phyloP scores from a whole-genome alignment of 495 filamentous ascomycete species.

The Penicillium pulvis region DNA sequence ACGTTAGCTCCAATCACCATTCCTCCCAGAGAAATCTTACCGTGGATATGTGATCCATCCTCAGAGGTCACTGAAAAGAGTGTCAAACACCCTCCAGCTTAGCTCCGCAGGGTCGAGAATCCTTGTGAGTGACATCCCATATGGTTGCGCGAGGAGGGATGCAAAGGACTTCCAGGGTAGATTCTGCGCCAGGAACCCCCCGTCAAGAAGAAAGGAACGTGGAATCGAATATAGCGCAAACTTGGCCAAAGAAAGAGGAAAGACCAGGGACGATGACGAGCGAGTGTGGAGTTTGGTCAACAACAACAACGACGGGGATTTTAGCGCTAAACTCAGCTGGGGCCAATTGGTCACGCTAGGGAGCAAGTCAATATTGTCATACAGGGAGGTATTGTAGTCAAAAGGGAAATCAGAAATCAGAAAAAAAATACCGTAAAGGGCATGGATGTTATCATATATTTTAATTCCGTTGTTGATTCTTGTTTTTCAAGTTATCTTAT shows the following conservation, averaged over 20 bases:
- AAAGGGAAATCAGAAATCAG: too few relatives aligned
- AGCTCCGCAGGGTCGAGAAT: conserved; percentile 39
- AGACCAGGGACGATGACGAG: conserved; percentile 20
- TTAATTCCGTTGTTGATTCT: background rate
- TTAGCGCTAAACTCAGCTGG: conserved; percentile 25
- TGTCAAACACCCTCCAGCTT: conserved; percentile 42
- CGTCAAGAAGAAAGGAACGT: conserved; percentile 1
- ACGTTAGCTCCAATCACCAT: conserved; percentile 9
- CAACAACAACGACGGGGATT: conserved; percentile 29
- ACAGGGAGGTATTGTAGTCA: background rate
- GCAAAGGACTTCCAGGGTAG: background rate
- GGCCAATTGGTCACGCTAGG: conserved; percentile 27
- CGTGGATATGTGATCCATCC: conserved; percentile 53
- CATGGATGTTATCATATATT: background rate
- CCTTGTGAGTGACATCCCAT: conserved; percentile 43
- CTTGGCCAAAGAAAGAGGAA: conserved; percentile 13
- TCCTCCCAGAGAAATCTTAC: conserved; percentile 27
- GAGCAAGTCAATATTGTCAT: conserved; percentile 15
- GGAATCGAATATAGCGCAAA: conserved; percentile 3
- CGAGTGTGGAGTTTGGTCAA: conserved; percentile 21
- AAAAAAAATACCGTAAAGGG: too few relatives aligned
- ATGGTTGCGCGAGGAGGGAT: conserved; percentile 27
- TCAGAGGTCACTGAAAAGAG: conserved; percentile 36
- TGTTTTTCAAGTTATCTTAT: too few relatives aligned
- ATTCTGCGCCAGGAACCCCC: background rate